Evolutionary conservation across 2,329 filamentous ascomycete species (phyloP).

Genomic region (Cercospora sp.): DNA sequence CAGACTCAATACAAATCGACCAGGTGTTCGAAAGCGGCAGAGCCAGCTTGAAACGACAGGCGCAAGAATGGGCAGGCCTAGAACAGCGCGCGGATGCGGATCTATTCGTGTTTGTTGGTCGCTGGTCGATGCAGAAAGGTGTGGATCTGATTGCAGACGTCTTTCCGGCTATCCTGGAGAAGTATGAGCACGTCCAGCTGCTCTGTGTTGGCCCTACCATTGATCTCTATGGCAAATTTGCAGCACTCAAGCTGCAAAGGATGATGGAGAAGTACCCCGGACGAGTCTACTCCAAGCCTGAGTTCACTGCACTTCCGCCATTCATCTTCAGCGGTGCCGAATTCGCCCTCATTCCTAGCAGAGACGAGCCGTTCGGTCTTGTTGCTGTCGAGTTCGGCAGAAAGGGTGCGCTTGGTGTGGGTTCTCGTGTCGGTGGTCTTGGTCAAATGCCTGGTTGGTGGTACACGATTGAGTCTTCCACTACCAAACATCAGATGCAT

Average conservation of each 20-base stretch:
- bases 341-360: conserved; percentile 66
- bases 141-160: conserved; percentile 69
- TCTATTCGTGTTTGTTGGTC: conserved; percentile 67
- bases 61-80: conserved; percentile 67
- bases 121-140: conserved; percentile 70
- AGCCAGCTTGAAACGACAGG: conserved; percentile 58
- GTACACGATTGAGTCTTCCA: conserved; percentile 67
- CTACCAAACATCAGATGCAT: conserved; percentile 61
- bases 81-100: conserved; percentile 62
- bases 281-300: conserved; percentile 66
- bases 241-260: conserved; percentile 62
- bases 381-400: conserved; percentile 69
- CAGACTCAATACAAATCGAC: conserved; percentile 55
- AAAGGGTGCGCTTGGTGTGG: conserved; percentile 67
- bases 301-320: conserved; percentile 66
- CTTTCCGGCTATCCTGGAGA: conserved; percentile 62
- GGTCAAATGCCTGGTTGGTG: conserved; percentile 73
- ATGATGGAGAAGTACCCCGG: conserved; percentile 67
- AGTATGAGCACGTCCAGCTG: conserved; percentile 60
- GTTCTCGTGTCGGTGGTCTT: conserved; percentile 64
- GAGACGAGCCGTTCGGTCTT: conserved; percentile 68
- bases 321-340: conserved; percentile 68
- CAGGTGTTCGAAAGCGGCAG: conserved; percentile 56
- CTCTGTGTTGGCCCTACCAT: conserved; percentile 66
- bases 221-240: conserved; percentile 68